Evolutionary conservation across 2,329 filamentous ascomycete species (phyloP).

Genomic region (Aspergillus neotritici): DNA sequence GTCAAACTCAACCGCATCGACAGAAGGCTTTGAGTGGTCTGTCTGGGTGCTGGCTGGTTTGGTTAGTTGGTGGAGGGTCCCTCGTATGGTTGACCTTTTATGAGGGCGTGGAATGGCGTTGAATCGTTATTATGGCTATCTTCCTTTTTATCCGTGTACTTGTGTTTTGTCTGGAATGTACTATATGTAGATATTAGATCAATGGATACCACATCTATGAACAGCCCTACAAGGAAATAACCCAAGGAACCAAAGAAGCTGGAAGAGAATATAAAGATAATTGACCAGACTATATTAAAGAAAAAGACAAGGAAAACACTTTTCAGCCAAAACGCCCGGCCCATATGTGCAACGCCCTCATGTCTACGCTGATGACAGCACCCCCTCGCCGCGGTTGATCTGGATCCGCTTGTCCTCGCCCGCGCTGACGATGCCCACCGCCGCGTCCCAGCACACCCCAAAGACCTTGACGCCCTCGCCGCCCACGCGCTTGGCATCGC

Average conservation of each 20-base stretch:
- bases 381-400: constrained; percentile 66
- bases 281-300: constrained; percentile 3
- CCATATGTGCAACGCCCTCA: constrained; percentile 23
- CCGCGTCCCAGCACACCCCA: constrained; percentile 75
- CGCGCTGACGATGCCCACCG: constrained; percentile 81
- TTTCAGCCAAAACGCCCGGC: constrained; percentile 28
- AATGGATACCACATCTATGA: too few relatives aligned
- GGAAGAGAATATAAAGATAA: too few relatives aligned
- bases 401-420: constrained; percentile 95
- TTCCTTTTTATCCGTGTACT: constrained; percentile 12
- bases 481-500: constrained; percentile 53
- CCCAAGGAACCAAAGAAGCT: too few relatives aligned
- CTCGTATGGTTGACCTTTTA: constrained; percentile 16
- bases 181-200: constrained; percentile 10
- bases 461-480: constrained; percentile 90
- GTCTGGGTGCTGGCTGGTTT: constrained; percentile 4
- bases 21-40: constrained; percentile 37
- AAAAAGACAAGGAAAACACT: constrained; percentile 16
- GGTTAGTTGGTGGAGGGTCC: constrained; percentile 17
- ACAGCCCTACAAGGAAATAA: too few relatives aligned
- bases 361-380: constrained; percentile 30
- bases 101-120: constrained; percentile 18
- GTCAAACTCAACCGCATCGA: constrained; percentile 55
- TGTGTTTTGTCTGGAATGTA: constrained; percentile 15
- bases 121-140: constrained; percentile 11